Conservation (phyloP, 768 basidiomycete species). For the Mycena venus region DNA sequence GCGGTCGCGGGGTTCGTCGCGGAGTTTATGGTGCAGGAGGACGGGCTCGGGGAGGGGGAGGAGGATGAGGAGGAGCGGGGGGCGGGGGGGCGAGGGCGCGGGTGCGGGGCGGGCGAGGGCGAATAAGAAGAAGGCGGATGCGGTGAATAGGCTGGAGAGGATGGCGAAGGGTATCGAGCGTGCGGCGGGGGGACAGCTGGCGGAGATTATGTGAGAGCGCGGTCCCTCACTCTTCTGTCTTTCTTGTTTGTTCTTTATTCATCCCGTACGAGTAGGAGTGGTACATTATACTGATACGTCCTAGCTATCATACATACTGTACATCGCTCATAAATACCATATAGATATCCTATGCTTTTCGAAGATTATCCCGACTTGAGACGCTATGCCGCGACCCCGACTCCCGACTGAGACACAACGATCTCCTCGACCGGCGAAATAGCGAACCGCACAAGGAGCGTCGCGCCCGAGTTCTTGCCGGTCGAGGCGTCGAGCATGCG, state of each 20-base stretch:
- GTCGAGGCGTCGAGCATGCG: slow-evolving; percentile 61
- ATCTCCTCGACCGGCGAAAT: neutral
- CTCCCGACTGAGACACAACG: no score
- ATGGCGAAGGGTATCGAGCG: slow-evolving; percentile 71
- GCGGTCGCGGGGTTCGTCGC: slow-evolving; percentile 82
- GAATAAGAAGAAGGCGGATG: slow-evolving; percentile 41
- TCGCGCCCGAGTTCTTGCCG: slow-evolving; percentile 64
- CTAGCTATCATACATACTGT: slow-evolving; percentile 2
- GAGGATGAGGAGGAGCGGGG: slow-evolving; percentile 51
- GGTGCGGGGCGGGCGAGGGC: slow-evolving; percentile 28
- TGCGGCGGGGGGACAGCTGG: slow-evolving; percentile 72
- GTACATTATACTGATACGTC: slow-evolving; percentile 24
- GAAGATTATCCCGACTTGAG: no score
- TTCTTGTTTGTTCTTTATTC: slow-evolving; percentile 28
- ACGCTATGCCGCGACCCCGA: no score
- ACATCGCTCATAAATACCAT: slow-evolving; percentile 19
- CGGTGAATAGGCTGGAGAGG: slow-evolving; percentile 55
- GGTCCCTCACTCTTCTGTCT: neutral
- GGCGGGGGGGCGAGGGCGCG: no score
- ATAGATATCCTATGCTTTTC: neutral
- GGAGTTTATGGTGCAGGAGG: slow-evolving; percentile 78
- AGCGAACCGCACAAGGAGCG: slow-evolving; percentile 44
- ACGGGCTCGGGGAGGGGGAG: slow-evolving; percentile 50
- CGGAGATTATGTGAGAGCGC: slow-evolving; percentile 49
- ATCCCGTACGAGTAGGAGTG: slow-evolving; percentile 40